Base-by-base conservation (phyloP, 306 rosid genomes). In the Fagus sylvatica region DNA sequence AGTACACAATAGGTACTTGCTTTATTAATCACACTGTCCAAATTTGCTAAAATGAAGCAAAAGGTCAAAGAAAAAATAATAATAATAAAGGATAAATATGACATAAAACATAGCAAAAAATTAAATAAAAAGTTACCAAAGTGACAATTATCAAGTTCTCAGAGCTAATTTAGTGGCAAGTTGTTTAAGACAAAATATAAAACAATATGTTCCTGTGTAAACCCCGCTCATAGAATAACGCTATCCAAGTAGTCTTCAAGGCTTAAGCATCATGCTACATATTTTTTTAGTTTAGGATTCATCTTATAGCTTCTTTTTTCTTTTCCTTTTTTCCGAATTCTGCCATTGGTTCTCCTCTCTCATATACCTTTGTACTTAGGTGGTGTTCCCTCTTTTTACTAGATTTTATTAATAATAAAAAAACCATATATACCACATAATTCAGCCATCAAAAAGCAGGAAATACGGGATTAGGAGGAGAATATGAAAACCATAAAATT, bases 401-500 rank as follows among this genome's bases (percentile, higher is more conserved):
- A n/a, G n/a, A n/a, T n/a, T n/a, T n/a, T n/a, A n/a, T n/a, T n/a
- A n/a, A n/a, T n/a, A n/a, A n/a, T n/a, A n/a, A n/a, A n/a, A n/a
- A n/a, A n/a, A n/a, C n/a, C n/a, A n/a, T n/a, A n/a, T n/a, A n/a
- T n/a, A n/a, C n/a, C n/a, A n/a, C n/a, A n/a, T n/a, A n/a, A n/a
- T n/a, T n/a, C n/a, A n/a, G n/a, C n/a, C n/a, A n/a, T n/a, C n/a
- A n/a, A n/a, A n/a, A n/a, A n/a, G n/a, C n/a, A n/a, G n/a, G n/a
- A 61, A 59, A 13, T 33, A 12, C 12, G 34, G 68, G 17, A 12
- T 46, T 46, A 46, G 15, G 15, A 10, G 51, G n/a, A n/a, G n/a
- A 46, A 46, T 46, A 46, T 10, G n/a, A n/a, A n/a, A n/a, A n/a
- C n/a, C n/a, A 57, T 30, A 81, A 65, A 62, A 17, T 64, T 73